Conservation (phyloP, 306 rosid genomes). For the Biancaea sappan region DNA sequence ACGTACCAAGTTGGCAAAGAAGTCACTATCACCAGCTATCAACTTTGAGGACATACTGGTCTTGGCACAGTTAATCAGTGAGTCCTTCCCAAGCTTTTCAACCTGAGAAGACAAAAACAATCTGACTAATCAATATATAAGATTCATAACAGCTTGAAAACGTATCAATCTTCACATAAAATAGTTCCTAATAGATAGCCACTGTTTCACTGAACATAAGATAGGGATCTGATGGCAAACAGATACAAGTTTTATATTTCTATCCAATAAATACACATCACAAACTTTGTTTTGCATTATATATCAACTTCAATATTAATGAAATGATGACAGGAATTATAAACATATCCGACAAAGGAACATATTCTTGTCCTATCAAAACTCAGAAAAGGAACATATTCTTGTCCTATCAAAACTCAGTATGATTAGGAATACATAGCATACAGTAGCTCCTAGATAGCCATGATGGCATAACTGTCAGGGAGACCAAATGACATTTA, state of each 20-base stretch:
- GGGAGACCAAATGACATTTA: neutral
- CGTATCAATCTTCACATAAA: conserved; percentile 4
- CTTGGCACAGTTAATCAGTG: conserved; percentile 89
- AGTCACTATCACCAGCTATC: conserved; percentile 92
- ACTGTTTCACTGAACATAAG: conserved; percentile 2
- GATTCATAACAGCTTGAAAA: neutral
- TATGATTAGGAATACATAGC: neutral
- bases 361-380: neutral
- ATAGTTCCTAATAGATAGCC: neutral
- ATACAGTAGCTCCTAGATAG: neutral
- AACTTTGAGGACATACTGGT: conserved; percentile 99
- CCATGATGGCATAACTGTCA: neutral
- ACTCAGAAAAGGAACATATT: neutral
- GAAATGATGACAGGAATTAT: neutral
- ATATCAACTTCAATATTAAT: neutral
- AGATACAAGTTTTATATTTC: neutral
- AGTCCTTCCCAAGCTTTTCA: conserved; percentile 92
- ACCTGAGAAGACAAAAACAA: conserved; percentile 53
- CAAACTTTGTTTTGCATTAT: neutral
- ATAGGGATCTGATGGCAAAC: neutral
- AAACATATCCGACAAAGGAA: neutral
- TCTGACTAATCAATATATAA: conserved; percentile 8
- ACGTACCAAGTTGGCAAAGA: conserved; percentile 90
- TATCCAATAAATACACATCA: neutral
- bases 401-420: neutral